Percentiles rank a stretch among this genome's conserved stretches.
These are phyloP conservation scores for Silene uniflora DNA, from an alignment of 148 eudicot species.

Conservation along the genomic window DNA sequence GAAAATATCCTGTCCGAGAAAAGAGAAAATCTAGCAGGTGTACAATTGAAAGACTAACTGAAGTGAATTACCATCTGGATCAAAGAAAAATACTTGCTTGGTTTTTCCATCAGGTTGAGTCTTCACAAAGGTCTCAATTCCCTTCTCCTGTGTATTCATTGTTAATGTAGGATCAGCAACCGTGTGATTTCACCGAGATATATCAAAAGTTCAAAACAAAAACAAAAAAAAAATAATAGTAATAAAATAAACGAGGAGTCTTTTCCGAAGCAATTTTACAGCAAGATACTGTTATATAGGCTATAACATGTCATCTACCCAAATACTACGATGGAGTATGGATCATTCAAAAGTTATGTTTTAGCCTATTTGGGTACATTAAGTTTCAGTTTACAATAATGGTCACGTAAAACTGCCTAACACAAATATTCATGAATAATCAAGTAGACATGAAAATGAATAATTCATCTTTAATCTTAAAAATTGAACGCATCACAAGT, in stretches of 20 bases:
- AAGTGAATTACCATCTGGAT: constrained; percentile 68
- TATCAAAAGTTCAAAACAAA: background rate
- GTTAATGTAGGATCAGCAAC: background rate
- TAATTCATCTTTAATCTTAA: too few relatives aligned
- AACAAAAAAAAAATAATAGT: too few relatives aligned
- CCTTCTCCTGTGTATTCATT: constrained; percentile 54
- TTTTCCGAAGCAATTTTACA: background rate
- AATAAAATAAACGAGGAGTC: background rate
- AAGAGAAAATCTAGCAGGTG: background rate
- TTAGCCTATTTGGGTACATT: too few relatives aligned
- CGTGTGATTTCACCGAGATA: background rate
- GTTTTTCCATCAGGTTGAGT: constrained; percentile 69
- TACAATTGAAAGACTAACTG: too few relatives aligned
- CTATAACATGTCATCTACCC: background rate
- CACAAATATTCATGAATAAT: too few relatives aligned
- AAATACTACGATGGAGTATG: too few relatives aligned
- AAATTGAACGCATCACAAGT: too few relatives aligned
- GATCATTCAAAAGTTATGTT: too few relatives aligned
- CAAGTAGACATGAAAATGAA: too few relatives aligned
- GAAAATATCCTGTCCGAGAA: background rate
- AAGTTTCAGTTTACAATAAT: background rate
- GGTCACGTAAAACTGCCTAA: too few relatives aligned
- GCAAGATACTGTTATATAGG: background rate
- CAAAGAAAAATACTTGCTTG: constrained; percentile 91
- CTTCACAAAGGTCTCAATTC: constrained; percentile 61